These are phyloP conservation scores for Solanum pimpinellifolium DNA, from an alignment of 257 asterid species.

Conservation along the genomic window DNA sequence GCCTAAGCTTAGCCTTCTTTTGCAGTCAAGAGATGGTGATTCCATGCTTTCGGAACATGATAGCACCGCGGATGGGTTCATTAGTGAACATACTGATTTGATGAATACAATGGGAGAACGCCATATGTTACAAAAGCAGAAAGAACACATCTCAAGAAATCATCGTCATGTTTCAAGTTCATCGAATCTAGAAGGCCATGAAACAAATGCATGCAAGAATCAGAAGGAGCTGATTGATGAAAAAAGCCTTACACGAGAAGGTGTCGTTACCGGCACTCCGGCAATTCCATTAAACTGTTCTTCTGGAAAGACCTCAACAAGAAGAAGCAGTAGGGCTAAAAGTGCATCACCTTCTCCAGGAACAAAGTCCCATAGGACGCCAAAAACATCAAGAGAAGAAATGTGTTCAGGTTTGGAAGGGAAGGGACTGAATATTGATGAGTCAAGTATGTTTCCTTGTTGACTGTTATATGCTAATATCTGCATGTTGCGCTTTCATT, in stretches of 20 bases:
- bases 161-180: conserved; percentile 16
- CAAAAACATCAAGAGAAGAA: conserved; percentile 42
- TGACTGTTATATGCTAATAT: neutral
- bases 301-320: conserved; percentile 22
- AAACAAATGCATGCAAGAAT: conserved; percentile 7
- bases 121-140: conserved; percentile 11
- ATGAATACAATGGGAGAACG: conserved; percentile 15
- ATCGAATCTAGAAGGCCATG: conserved; percentile 12
- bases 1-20: neutral
- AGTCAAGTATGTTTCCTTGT: conserved; percentile 31
- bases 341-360: conserved; percentile 22
- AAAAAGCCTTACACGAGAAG: conserved; percentile 20
- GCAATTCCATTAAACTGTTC: conserved; percentile 3
- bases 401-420: conserved; percentile 21
- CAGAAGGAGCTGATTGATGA: conserved; percentile 17
- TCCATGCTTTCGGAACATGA: conserved; percentile 13
- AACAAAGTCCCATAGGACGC: conserved; percentile 24
- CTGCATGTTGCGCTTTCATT: conserved; percentile 4
- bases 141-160: conserved; percentile 7
- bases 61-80: conserved; percentile 9
- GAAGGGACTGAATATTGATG: conserved; percentile 19
- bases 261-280: conserved; percentile 13
- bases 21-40: conserved; percentile 33
- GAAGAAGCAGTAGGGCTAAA: conserved; percentile 34
- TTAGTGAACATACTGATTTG: conserved; percentile 8